Percentiles rank a stretch among this genome's conserved stretches.
Conservation (phyloP, 306 rosid species). For the Casuarina glauca region DNA sequence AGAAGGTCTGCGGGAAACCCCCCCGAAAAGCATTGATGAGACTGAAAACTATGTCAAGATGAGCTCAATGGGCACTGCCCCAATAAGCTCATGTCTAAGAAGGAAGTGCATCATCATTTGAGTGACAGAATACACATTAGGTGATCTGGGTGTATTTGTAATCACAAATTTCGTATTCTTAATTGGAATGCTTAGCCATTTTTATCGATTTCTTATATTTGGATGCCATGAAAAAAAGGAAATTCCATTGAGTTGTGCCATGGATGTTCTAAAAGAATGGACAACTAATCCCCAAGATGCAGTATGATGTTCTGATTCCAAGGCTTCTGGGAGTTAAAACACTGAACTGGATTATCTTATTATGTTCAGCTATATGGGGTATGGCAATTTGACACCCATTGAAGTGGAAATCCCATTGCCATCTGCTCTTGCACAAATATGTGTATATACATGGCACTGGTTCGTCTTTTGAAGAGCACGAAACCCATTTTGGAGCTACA, state of each 20-base stretch:
- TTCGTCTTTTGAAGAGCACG: not conserved
- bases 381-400: not conserved
- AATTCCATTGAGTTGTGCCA: not conserved
- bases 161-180: not conserved
- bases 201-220: not conserved
- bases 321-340: not conserved
- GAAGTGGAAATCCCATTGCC: slow-evolving; percentile 2
- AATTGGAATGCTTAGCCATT: not conserved
- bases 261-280: not conserved
- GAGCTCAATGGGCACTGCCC: not conserved
- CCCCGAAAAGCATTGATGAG: not conserved
- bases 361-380: not conserved
- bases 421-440: no score
- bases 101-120: not conserved
- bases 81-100: not conserved
- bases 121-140: not conserved
- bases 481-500: not conserved
- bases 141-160: no score
- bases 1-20: not conserved
- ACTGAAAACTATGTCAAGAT: not conserved
- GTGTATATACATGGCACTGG: no score
- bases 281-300: no score
- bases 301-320: no score
- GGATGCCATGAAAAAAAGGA: not conserved
- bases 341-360: not conserved